Evolutionary conservation across 257 asterid species (phyloP), one percentile per base, ranked within the genome.

Genomic region (Scutellaria baicalensis): DNA sequence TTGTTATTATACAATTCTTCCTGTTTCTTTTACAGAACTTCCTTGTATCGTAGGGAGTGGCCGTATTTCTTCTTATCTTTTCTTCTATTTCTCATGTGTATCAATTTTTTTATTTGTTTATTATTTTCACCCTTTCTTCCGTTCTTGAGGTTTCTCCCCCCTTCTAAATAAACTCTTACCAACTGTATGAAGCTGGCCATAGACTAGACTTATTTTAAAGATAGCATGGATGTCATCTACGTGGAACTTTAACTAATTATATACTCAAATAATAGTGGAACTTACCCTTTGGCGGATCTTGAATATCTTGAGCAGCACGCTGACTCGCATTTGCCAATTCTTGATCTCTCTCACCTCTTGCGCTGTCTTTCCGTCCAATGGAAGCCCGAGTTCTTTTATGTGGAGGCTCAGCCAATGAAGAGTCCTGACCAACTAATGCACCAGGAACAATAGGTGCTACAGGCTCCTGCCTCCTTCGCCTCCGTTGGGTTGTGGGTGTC

Each of bases 371-470:
- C 68, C 86, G 86, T 60, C 81, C 90, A 61, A 69, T 75, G 39
- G 90, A 85, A 66, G 84, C 88, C 76, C 96, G 85, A 33, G 92
- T 77, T 82, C 84, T 88, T 73, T 85, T 93, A 66, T 45, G 89
- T 16, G 83, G 84, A 64, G 86, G 84, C 72, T 81, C 91, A 80
- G 67, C 52, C 47, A 76, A 31, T 66, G 72, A 73, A 70, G 75
- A 74, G 77, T 75, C 88, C 83, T 76, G 85, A 78, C 71, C 79
- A 71, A 77, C 39, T 72, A 75, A 39, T 65, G 71, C 76, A 49
- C 81, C 95, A 70, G 89, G 80, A 76, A 64, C 72, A 70, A 43
- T 59, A 67, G 87, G 49, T 14, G 45, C 77, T 45, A 69, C 72
- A 73, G 81, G 73, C 52, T 84, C 93, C 77, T 79, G 88, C 77